These are phyloP conservation scores for Populus simonii DNA, from an alignment of 345 rosid genomes.

Conservation along the genomic window DNA sequence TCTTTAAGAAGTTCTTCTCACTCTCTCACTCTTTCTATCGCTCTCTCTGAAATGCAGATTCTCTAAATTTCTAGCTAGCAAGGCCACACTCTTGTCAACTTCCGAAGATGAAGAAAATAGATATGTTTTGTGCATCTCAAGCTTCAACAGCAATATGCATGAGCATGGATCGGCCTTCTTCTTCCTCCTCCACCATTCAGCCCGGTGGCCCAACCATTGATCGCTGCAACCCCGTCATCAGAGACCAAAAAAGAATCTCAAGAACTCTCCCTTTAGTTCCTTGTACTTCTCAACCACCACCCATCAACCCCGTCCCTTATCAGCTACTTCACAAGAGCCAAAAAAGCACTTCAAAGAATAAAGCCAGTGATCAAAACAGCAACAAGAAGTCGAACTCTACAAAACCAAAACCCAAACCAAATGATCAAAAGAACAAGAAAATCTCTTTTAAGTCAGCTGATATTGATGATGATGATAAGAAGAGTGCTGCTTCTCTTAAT, in stretches of 20 bases:
- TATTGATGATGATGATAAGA: slow-evolving; percentile 5
- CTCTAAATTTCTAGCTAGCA: slow-evolving; percentile 17
- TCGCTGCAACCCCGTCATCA: slow-evolving; percentile 83
- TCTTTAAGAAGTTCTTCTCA: slow-evolving; percentile 20
- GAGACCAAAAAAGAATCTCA: slow-evolving; percentile 60
- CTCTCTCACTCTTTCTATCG: slow-evolving; percentile 11
- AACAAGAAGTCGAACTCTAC: slow-evolving; percentile 13
- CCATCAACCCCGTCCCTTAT: slow-evolving; percentile 44
- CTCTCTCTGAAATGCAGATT: slow-evolving; percentile 24
- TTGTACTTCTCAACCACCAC: slow-evolving; percentile 39
- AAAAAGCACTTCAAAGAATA: slow-evolving; percentile 23
- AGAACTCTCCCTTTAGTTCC: slow-evolving; percentile 36
- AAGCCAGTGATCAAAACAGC: slow-evolving; percentile 14
- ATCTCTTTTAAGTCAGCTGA: slow-evolving; percentile 10
- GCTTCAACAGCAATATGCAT: slow-evolving; percentile 73
- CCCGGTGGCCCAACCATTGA: slow-evolving; percentile 67
- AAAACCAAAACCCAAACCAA: slow-evolving; percentile 7
- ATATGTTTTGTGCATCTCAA: slow-evolving; percentile 77
- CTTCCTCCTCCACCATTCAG: slow-evolving; percentile 24
- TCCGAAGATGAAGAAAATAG: slow-evolving; percentile 41
- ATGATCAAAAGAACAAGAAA: slow-evolving; percentile 33
- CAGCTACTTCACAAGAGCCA: slow-evolving; percentile 37
- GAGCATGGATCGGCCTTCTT: slow-evolving; percentile 48
- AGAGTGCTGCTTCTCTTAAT: background rate
- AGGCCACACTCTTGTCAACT: slow-evolving; percentile 16